phyloP scores from a whole-genome alignment of 305 asterid genomes.

The Fraxinus ornus region DNA sequence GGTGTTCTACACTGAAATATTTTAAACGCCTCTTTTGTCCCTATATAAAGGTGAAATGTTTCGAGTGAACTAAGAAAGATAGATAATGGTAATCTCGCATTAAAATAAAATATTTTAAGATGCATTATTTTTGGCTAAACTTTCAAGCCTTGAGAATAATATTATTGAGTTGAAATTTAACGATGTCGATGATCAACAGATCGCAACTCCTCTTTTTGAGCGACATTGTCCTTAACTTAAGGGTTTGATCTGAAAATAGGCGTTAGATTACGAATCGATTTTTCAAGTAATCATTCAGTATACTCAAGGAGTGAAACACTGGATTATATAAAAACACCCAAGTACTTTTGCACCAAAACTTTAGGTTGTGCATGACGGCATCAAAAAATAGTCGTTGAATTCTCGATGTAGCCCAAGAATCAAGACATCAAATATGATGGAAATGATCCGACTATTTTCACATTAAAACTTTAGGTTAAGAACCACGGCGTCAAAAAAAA shows the following conservation, averaged over 20 bases:
- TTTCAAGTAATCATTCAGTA: neutral
- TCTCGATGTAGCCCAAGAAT: neutral
- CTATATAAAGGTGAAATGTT: neutral
- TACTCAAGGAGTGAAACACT: neutral
- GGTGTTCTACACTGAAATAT: neutral
- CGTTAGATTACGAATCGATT: neutral
- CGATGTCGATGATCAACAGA: neutral
- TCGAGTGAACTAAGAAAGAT: neutral
- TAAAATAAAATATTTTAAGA: neutral
- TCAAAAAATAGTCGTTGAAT: no score
- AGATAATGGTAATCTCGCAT: neutral
- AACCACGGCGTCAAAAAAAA: neutral
- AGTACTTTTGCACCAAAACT: neutral
- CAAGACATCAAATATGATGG: neutral
- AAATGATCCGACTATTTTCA: neutral
- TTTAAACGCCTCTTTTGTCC: neutral
- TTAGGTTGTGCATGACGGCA: neutral
- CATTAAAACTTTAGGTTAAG: neutral
- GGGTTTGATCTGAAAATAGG: neutral
- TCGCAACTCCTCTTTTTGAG: neutral
- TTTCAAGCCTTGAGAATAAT: neutral
- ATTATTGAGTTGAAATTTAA: neutral
- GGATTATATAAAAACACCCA: neutral
- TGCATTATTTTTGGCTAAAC: neutral
- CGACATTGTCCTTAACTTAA: neutral